Conservation (phyloP, 306 rosid species). For the Cucumis hystrix region DNA sequence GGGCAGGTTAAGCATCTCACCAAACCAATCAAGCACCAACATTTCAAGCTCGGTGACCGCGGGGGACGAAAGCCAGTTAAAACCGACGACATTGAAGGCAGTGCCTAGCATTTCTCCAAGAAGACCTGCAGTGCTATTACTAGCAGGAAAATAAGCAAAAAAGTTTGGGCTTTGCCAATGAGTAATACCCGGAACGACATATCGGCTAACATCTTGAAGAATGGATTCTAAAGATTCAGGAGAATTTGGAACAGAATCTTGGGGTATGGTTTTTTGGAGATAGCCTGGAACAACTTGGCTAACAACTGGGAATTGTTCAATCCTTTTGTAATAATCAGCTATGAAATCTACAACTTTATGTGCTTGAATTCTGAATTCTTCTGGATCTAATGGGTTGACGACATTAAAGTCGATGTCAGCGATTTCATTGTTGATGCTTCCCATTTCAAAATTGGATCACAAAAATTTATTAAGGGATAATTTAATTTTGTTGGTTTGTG, state of each 20-base stretch:
- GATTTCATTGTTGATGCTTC: background rate
- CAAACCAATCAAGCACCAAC: slow-evolving; percentile 35
- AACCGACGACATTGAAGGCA: slow-evolving; percentile 21
- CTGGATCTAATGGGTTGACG: slow-evolving; percentile 12
- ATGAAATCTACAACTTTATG: slow-evolving; percentile 24
- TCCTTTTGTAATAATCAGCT: slow-evolving; percentile 19
- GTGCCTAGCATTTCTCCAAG: slow-evolving; percentile 27
- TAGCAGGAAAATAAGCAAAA: slow-evolving; percentile 16
- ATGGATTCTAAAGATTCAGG: slow-evolving; percentile 26
- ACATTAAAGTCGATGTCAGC: background rate
- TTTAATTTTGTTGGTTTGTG: background rate
- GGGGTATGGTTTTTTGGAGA: slow-evolving; percentile 11
- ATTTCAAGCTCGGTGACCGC: slow-evolving; percentile 33
- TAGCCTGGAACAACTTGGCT: slow-evolving; percentile 27
- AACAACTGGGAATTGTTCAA: slow-evolving; percentile 17
- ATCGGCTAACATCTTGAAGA: slow-evolving; percentile 16
- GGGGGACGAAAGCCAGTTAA: slow-evolving; percentile 34
- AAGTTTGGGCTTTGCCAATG: slow-evolving; percentile 28
- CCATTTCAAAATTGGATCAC: background rate
- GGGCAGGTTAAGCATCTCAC: slow-evolving; percentile 24
- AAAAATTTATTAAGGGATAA: background rate
- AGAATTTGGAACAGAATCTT: slow-evolving; percentile 8
- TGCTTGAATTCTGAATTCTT: slow-evolving; percentile 26
- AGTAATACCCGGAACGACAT: slow-evolving; percentile 25
- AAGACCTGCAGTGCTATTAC: slow-evolving; percentile 12